Conservation (phyloP, 306 rosid genomes). For the Dryas alaskensis region DNA sequence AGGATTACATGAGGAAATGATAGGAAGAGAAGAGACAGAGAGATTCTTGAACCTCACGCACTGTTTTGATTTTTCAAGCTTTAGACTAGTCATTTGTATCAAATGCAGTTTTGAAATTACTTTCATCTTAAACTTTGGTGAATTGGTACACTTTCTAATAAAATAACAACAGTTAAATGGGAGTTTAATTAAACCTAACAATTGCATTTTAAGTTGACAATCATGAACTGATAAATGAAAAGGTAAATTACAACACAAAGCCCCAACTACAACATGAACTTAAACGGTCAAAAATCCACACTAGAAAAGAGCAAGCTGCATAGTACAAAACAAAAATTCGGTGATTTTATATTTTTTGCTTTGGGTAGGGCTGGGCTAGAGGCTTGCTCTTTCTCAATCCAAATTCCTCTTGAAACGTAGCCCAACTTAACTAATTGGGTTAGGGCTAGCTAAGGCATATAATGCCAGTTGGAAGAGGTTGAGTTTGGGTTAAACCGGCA, state of each 20-base stretch:
- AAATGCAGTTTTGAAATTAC: neutral
- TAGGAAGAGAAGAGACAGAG: constrained; percentile 7
- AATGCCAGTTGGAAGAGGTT: neutral
- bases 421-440: neutral
- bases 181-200: no score
- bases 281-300: no score
- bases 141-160: no score
- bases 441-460: neutral
- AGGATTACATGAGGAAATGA: neutral
- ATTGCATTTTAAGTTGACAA: no score
- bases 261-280: no score
- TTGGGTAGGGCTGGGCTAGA: constrained; percentile 5
- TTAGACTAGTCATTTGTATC: neutral
- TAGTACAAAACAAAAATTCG: neutral
- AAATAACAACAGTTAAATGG: no score
- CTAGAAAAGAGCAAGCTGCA: no score
- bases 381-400: neutral
- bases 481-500: neutral
- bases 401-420: neutral
- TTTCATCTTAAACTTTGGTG: neutral
- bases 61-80: neutral
- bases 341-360: neutral
- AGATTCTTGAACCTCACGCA: neutral
- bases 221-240: no score
- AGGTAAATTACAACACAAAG: no score